These are phyloP conservation scores for Leccinum arenicola DNA, from an alignment of 768 basidiomycete species.

Conservation along the genomic window DNA sequence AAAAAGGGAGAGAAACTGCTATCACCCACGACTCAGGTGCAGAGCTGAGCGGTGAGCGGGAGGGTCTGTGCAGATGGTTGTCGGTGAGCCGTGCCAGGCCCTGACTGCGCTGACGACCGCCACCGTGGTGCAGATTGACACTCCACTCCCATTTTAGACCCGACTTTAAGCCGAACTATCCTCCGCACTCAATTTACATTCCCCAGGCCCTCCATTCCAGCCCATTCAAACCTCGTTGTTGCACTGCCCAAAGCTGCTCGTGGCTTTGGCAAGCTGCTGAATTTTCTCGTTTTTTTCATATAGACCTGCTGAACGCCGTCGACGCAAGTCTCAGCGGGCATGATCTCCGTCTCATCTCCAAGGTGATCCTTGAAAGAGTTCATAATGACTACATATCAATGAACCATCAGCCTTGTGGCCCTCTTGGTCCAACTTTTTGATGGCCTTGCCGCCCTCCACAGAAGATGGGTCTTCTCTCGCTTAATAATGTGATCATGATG, in stretches of 20 bases:
- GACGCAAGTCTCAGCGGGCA: not conserved
- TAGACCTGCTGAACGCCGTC: not conserved
- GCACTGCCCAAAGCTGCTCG: not conserved
- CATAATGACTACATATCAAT: not conserved
- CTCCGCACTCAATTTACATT: not conserved
- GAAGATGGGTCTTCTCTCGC: slow-evolving; percentile 11
- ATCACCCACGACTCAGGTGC: slow-evolving; percentile 5
- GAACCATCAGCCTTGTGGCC: slow-evolving; percentile 8
- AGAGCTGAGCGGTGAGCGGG: slow-evolving; percentile 9
- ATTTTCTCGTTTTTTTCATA: not conserved
- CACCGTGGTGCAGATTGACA: slow-evolving; percentile 21
- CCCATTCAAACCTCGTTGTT: not conserved
- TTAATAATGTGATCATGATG: not conserved
- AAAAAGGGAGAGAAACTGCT: slow-evolving; percentile 9
- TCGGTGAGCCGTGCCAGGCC: slow-evolving; percentile 25
- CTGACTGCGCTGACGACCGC: slow-evolving; percentile 32
- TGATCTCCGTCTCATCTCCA: not conserved
- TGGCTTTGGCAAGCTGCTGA: not conserved
- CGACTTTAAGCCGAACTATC: slow-evolving; percentile 11
- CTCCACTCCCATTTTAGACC: slow-evolving; percentile 20
- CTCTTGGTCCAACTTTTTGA: not conserved
- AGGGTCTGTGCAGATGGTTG: slow-evolving; percentile 18
- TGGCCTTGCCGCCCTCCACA: slow-evolving; percentile 1
- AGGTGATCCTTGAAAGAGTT: not conserved
- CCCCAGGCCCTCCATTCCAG: not conserved